A percentile compares a stretch with the other conserved stretches of the same genome.
Evolutionary conservation across 352 stramenopile species (phyloP).

Genomic region (Globisporangium nunn): DNA sequence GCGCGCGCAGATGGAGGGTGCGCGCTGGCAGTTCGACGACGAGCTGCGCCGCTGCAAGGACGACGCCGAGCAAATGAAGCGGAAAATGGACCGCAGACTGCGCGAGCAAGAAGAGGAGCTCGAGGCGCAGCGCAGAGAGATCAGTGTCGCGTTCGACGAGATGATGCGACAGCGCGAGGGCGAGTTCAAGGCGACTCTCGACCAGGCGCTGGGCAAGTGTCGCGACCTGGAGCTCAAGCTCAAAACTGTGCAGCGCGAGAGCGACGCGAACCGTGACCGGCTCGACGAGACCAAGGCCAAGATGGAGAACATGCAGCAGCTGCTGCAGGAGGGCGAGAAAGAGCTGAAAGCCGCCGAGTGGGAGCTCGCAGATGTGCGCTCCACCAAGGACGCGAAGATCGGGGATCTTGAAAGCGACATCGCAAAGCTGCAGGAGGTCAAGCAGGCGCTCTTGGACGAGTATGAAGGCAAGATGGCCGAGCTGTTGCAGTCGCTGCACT

Average conservation of each 20-base stretch:
- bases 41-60: conserved; percentile 55
- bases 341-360: conserved; percentile 58
- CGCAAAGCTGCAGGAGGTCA: conserved; percentile 50
- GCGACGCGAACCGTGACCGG: conserved; percentile 30
- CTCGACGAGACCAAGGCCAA: conserved; percentile 54
- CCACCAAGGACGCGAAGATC: conserved; percentile 54
- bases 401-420: conserved; percentile 55
- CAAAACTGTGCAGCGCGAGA: conserved; percentile 37
- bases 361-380: conserved; percentile 56
- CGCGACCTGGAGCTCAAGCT: conserved; percentile 60
- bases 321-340: conserved; percentile 58
- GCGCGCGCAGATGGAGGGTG: conserved; percentile 58
- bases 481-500: conserved; percentile 68
- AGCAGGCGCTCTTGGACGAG: conserved; percentile 75
- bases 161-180: conserved; percentile 53
- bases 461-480: conserved; percentile 85
- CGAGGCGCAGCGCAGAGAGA: conserved; percentile 62
- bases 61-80: conserved; percentile 44
- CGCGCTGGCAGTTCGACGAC: conserved; percentile 73
- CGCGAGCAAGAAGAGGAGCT: conserved; percentile 77
- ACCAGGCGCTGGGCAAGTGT: conserved; percentile 33
- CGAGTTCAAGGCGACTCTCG: conserved; percentile 42
- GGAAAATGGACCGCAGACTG: conserved; percentile 43
- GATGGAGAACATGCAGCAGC: conserved; percentile 55
- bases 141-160: conserved; percentile 75